phyloP scores from a whole-genome alignment of 176 grass and related monocot genomes.

The Pharus latifolius region DNA sequence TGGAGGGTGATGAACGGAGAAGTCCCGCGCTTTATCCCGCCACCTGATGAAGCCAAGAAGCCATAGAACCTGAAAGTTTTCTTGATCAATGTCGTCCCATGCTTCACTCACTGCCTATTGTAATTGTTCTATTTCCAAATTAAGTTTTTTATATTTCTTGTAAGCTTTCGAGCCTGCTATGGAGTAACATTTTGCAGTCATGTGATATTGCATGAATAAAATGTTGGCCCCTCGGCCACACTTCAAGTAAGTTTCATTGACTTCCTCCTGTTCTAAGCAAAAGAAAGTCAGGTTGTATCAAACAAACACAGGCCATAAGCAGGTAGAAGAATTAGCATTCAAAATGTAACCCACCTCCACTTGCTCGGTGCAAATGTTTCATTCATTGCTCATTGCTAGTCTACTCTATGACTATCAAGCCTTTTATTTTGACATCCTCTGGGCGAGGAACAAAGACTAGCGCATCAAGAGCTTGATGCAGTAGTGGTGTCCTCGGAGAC shows the following conservation, averaged over 20 bases:
- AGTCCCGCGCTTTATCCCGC: constrained; percentile 41
- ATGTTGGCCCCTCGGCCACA: too few relatives aligned
- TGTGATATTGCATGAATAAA: too few relatives aligned
- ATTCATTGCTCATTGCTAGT: background rate
- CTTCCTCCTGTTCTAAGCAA: too few relatives aligned
- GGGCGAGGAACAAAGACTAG: background rate
- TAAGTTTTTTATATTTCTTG: too few relatives aligned
- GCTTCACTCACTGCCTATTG: too few relatives aligned
- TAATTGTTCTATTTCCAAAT: too few relatives aligned
- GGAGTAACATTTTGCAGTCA: too few relatives aligned
- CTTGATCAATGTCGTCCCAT: too few relatives aligned
- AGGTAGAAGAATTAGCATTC: background rate
- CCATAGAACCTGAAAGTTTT: too few relatives aligned
- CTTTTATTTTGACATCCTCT: background rate
- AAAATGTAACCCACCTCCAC: background rate
- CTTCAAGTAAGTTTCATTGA: too few relatives aligned
- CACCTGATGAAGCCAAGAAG: constrained; percentile 27
- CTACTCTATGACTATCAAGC: background rate
- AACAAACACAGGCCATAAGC: background rate
- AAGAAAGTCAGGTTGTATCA: too few relatives aligned
- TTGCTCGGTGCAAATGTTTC: background rate
- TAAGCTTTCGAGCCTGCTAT: too few relatives aligned
- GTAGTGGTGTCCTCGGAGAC: constrained; percentile 53
- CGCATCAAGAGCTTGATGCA: constrained; percentile 40
- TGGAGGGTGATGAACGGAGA: constrained; percentile 80